These are phyloP conservation scores for Lodderomyces beijingensis DNA, from an alignment of 1,139 yeast genomes.

Conservation along the genomic window DNA sequence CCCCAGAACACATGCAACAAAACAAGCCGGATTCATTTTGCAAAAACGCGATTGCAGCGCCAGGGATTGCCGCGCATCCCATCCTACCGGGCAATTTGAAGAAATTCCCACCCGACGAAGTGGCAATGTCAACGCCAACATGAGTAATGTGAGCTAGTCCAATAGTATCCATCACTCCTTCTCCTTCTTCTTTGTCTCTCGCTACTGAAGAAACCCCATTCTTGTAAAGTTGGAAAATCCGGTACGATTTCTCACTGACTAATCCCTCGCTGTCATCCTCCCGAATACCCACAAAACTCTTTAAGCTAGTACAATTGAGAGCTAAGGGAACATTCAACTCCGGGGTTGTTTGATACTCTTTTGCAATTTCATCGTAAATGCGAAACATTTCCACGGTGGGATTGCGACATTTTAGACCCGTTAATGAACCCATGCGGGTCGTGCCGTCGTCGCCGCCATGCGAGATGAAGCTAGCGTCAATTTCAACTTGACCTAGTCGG, in stretches of 20 bases:
- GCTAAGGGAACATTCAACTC: conserved; percentile 27
- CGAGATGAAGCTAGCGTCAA: conserved; percentile 46
- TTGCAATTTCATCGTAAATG: conserved; percentile 16
- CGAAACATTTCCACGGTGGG: conserved; percentile 23
- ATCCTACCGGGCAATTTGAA: conserved; percentile 47
- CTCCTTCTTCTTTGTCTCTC: conserved; percentile 8
- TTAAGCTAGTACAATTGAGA: conserved; percentile 15
- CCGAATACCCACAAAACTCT: conserved; percentile 4
- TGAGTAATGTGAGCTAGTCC: conserved; percentile 22
- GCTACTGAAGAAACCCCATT: conserved; percentile 1
- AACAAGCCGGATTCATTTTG: conserved; percentile 17
- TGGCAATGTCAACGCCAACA: conserved; percentile 22
- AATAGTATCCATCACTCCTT: conserved; percentile 30
- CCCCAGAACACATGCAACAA: conserved; percentile 49
- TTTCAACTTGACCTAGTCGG: conserved; percentile 43
- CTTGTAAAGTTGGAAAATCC: conserved; percentile 14
- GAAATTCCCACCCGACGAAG: conserved; percentile 53
- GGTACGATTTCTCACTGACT: conserved; percentile 16
- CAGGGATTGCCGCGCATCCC: conserved; percentile 51
- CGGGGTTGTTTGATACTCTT: conserved; percentile 11
- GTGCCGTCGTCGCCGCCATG: neutral
- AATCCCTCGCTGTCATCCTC: conserved; percentile 9
- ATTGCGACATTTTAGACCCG: conserved; percentile 18
- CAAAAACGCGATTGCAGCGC: conserved; percentile 29
- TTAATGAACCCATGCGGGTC: conserved; percentile 17